phyloP scores from a whole-genome alignment of 805 yeast genomes.

The Candida argentea region DNA sequence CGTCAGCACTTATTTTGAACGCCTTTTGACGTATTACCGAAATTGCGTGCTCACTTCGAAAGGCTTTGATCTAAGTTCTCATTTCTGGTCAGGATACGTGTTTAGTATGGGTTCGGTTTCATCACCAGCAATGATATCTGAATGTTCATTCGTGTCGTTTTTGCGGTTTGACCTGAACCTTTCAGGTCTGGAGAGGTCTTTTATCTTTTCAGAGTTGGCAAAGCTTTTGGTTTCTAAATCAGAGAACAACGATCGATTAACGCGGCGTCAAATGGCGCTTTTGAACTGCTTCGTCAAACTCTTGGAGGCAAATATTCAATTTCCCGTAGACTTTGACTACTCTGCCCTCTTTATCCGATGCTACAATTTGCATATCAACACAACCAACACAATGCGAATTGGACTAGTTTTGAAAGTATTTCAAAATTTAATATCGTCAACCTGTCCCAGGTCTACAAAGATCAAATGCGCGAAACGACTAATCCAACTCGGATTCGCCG shows the following conservation, averaged over 20 bases:
- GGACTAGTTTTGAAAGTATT: constrained; percentile 33
- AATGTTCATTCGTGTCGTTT: constrained; percentile 24
- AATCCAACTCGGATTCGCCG: constrained; percentile 25
- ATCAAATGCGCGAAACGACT: too few species aligned
- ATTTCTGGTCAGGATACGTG: constrained; percentile 47
- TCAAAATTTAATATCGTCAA: too few species aligned
- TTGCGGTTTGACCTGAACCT: constrained; percentile 23
- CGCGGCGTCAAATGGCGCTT: constrained; percentile 14
- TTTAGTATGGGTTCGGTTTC: constrained; percentile 48
- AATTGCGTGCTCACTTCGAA: background rate
- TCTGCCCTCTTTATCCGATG: constrained; percentile 34
- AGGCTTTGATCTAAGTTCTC: constrained; percentile 9
- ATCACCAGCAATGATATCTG: constrained; percentile 38
- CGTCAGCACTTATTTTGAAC: constrained; percentile 1
- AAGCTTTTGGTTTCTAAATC: constrained; percentile 8
- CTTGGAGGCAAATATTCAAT: constrained; percentile 25
- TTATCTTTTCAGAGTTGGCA: constrained; percentile 8
- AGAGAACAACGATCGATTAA: constrained; percentile 7
- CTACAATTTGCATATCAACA: constrained; percentile 48
- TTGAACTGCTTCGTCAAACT: constrained; percentile 25
- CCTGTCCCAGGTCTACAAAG: too few species aligned
- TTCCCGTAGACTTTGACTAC: constrained; percentile 20
- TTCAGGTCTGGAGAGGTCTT: constrained; percentile 6
- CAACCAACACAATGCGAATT: constrained; percentile 28
- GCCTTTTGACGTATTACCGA: constrained; percentile 4